phyloP scores from a whole-genome alignment of 805 yeast genomes.

The Ogataea methanolica region DNA sequence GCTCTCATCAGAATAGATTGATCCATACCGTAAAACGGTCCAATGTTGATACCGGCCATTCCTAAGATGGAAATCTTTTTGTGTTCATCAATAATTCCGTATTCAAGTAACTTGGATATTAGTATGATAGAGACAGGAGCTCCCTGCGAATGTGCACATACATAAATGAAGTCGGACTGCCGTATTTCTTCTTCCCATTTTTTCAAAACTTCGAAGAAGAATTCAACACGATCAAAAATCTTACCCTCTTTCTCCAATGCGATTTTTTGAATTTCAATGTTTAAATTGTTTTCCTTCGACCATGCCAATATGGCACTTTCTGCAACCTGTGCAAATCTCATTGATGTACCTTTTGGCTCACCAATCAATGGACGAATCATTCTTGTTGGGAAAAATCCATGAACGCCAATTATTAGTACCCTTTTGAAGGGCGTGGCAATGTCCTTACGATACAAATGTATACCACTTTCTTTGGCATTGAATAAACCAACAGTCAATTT shows the following conservation, averaged over 20 bases:
- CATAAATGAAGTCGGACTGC: constrained; percentile 76
- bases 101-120: constrained; percentile 65
- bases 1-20: constrained; percentile 81
- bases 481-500: constrained; percentile 16
- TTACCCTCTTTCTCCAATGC: constrained; percentile 94
- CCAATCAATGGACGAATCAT: constrained; percentile 85
- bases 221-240: constrained; percentile 79
- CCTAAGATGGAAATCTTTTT: constrained; percentile 69
- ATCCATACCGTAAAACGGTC: constrained; percentile 90
- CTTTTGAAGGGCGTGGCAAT: constrained; percentile 36
- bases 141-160: constrained; percentile 96
- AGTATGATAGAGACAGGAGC: constrained; percentile 84
- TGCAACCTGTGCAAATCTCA: constrained; percentile 86
- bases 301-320: constrained; percentile 71
- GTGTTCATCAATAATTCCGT: constrained; percentile 41
- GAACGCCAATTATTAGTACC: constrained; percentile 85
- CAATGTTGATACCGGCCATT: constrained; percentile 95
- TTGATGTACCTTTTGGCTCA: constrained; percentile 94
- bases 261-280: constrained; percentile 71
- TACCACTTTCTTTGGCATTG: constrained; percentile 1
- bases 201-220: constrained; percentile 64
- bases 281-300: constrained; percentile 43
- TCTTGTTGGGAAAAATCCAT: constrained; percentile 91
- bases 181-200: constrained; percentile 49
- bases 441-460: constrained; percentile 17